Percentiles rank a stretch among this genome's conserved stretches.
Evolutionary conservation across 2,329 filamentous ascomycete species (phyloP).

Genomic region (Fusarium verrucosum): DNA sequence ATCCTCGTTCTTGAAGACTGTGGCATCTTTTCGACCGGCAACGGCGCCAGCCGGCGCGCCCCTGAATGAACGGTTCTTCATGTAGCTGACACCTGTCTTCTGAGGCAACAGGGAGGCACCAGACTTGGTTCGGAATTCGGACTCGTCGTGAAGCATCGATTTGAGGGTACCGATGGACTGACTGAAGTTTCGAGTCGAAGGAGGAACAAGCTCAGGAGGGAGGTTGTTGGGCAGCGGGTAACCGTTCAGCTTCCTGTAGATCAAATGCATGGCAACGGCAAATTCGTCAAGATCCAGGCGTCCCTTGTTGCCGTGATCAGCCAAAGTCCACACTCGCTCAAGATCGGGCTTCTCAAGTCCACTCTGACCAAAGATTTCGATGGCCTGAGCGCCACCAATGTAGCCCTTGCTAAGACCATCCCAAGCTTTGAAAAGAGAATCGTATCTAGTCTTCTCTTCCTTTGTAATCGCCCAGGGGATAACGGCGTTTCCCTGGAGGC

Average conservation of each 20-base stretch:
- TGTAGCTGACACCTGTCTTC: conserved; percentile 96
- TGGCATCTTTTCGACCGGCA: conserved; percentile 85
- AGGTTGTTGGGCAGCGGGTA: conserved; percentile 90
- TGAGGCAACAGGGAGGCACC: conserved; percentile 92
- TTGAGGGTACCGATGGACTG: conserved; percentile 95
- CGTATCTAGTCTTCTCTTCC: conserved; percentile 97
- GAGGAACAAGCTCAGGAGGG: conserved; percentile 91
- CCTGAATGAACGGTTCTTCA: conserved; percentile 94
- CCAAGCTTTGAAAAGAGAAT: conserved; percentile 94
- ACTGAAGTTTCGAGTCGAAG: conserved; percentile 91
- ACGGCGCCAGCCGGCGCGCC: conserved; percentile 66
- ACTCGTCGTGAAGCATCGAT: conserved; percentile 86
- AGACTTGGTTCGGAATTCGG: conserved; percentile 86
- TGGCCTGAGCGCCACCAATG: conserved; percentile 89
- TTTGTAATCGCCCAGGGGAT: conserved; percentile 99
- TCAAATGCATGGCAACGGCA: conserved; percentile 98
- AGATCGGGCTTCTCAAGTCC: conserved; percentile 90
- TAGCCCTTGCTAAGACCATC: conserved; percentile 93
- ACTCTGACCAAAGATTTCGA: conserved; percentile 97
- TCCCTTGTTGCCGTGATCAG: conserved; percentile 93
- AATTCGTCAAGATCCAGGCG: conserved; percentile 96
- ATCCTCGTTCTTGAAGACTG: conserved; percentile 96
- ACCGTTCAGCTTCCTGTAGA: conserved; percentile 95
- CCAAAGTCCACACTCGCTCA: conserved; percentile 92
- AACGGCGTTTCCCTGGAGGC: conserved; percentile 90